Base-by-base conservation (phyloP, 768 basidiomycete species). In the Suillus fuscotomentosus region DNA sequence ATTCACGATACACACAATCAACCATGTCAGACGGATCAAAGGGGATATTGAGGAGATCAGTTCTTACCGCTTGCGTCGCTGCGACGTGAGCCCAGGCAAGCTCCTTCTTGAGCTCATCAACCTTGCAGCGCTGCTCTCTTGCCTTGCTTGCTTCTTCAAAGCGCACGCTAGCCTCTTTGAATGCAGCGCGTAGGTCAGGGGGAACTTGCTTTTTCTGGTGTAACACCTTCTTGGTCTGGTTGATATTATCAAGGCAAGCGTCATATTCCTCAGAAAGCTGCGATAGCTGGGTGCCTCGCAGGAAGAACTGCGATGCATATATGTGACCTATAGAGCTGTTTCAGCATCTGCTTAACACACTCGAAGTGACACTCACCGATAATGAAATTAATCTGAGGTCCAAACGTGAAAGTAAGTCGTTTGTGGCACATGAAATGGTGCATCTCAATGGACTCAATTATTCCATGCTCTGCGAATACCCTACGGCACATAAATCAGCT, bases 361-460 rank as follows among this genome's bases (percentile, higher is more conserved):
- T 53, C 50, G 13, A 36, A 55, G 31, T 24, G 63, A 56, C 2
- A 70, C 84, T 47, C 69, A 89, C 94, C 95, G 47, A 97, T 97
- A 69, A 99, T 92, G 72, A 99, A 99, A 78, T 99, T 99, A 72
- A 99, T 92, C 75, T 96, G 94, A 10, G 92, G 90, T 0, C 95
- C 94, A 67, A 99, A 94, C 2, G 84, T 83, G 76, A 97, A 93
- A 1, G 83, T 88, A 53, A 95, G 81, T 76, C 83, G 88, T 73
- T 88, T 84, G 78, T 99, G 96, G 76, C 95, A 97, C 95, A 99
- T 97, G 78, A 99, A 99, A 72, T 98, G 90, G 71, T 88, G 83
- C 86, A 94, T 87, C 71, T 95, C 90, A 50, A 97, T 85, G 41
- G 83, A 82, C 69, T 94, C 90, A 65, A 98, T 92, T 68, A 98